A percentile compares a stretch with the other conserved stretches of the same genome.
These are phyloP conservation scores for Vitis amurensis DNA, from an alignment of 164 flowering plant genomes.

Conservation along the genomic window DNA sequence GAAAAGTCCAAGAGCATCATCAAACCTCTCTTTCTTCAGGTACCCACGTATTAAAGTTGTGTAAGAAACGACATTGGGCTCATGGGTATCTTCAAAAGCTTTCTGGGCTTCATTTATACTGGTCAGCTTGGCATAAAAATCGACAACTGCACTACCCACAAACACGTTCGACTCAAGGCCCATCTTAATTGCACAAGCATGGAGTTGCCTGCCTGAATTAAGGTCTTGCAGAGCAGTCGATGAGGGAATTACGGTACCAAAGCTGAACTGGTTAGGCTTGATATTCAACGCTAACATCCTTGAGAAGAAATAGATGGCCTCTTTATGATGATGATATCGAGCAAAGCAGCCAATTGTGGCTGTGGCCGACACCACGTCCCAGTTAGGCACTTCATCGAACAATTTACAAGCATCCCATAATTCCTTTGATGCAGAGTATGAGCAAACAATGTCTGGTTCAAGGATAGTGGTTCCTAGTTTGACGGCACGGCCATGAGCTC, in stretches of 20 bases:
- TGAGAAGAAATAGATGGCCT: constrained; percentile 52
- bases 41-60: constrained; percentile 67
- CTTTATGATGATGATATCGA: constrained; percentile 31
- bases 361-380: constrained; percentile 57
- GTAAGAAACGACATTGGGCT: constrained; percentile 77
- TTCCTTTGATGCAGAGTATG: background rate
- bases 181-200: constrained; percentile 50
- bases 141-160: constrained; percentile 67
- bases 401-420: constrained; percentile 35
- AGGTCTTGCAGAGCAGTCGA: constrained; percentile 33
- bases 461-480: constrained; percentile 18
- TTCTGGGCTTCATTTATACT: constrained; percentile 46
- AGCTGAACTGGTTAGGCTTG: constrained; percentile 71
- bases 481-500: constrained; percentile 23
- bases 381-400: constrained; percentile 55
- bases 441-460: background rate
- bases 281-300: constrained; percentile 44
- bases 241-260: constrained; percentile 56
- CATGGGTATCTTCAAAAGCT: constrained; percentile 56
- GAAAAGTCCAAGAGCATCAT: constrained; percentile 56
- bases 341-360: constrained; percentile 47
- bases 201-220: constrained; percentile 52
- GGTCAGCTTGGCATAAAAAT: constrained; percentile 58
- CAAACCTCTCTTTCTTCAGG: constrained; percentile 47
- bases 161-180: constrained; percentile 60